Base-by-base conservation (phyloP, 2,329 filamentous ascomycete species). In the Diaporthe helianthi region DNA sequence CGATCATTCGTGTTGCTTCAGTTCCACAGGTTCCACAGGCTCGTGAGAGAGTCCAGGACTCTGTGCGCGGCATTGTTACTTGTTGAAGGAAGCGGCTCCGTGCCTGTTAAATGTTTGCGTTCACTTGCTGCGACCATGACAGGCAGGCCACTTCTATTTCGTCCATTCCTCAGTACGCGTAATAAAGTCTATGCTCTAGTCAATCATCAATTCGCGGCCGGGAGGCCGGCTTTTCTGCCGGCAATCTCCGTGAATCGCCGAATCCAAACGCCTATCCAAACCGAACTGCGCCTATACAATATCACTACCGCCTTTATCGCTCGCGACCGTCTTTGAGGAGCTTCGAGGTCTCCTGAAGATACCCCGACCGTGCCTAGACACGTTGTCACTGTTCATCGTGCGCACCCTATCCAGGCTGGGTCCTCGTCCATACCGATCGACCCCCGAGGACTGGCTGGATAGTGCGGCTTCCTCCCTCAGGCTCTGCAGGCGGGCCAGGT, bases 341-440 rank as follows among this genome's bases (percentile, higher is more conserved):
- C 70, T 72, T 49, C 68, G 52, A 10, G 68, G 68, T 61, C 70
- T 41, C n/a, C 69, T 63, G 33, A 72, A 72, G 5, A 72, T 47
- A 2, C 70, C 65, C 38, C 65, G 49, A 4, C 60, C 53, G 47
- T 51, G 60, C 49, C 47, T 53, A 31, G 24, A n/a, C 7, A 64
- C 67, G 24, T 24, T 24, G 26, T 58, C 68, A 29, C 68, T 65
- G 4, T 47, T 31, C 53, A 63, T 31, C 53, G 38, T 63, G 6
- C 41, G 58, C 12, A 63, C 13, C 38, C 51, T 36, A 26, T 47
- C 41, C 41, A 54, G 51, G 36, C 52, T 46, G 2, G 29, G 52
- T 12, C 64, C 64, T 24, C 47, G 46, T 29, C 33, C 61, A 19
- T 52, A 46, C 9, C 58, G 26, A 36, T 68, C 70, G 10, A 68